These are phyloP conservation scores for Pythium aphanidermatum DNA, from an alignment of 352 stramenopile species.

Conservation along the genomic window DNA sequence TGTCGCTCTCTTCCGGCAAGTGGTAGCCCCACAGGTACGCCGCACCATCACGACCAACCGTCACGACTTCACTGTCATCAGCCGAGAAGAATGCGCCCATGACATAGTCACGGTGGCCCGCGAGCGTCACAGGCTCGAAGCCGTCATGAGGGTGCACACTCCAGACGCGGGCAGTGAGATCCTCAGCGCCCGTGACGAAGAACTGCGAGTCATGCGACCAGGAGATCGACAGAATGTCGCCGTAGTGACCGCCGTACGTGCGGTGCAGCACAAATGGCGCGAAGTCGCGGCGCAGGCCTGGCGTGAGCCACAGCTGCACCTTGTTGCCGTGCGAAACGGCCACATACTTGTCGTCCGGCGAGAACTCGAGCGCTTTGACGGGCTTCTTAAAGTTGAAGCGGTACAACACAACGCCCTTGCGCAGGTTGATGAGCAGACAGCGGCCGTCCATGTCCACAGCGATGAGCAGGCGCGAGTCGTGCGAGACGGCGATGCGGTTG, in stretches of 20 bases:
- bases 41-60: conserved; percentile 79
- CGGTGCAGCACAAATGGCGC: conserved; percentile 87
- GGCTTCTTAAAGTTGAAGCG: conserved; percentile 93
- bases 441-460: conserved; percentile 89
- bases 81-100: conserved; percentile 83
- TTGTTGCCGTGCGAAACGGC: conserved; percentile 88
- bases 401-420: conserved; percentile 87
- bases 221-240: conserved; percentile 78
- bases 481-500: conserved; percentile 75
- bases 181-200: conserved; percentile 86
- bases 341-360: conserved; percentile 84
- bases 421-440: conserved; percentile 88
- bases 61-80: conserved; percentile 80
- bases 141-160: conserved; percentile 58
- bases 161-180: conserved; percentile 86
- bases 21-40: conserved; percentile 86
- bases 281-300: conserved; percentile 83
- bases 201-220: conserved; percentile 89
- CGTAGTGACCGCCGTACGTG: conserved; percentile 87
- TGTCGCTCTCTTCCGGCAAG: conserved; percentile 34
- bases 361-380: conserved; percentile 84
- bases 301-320: conserved; percentile 89
- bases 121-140: conserved; percentile 85
- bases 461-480: conserved; percentile 85
- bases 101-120: conserved; percentile 84